These are phyloP conservation scores for Nannizzia gypsea DNA, from an alignment of 2,329 filamentous ascomycete species.

Conservation along the genomic window DNA sequence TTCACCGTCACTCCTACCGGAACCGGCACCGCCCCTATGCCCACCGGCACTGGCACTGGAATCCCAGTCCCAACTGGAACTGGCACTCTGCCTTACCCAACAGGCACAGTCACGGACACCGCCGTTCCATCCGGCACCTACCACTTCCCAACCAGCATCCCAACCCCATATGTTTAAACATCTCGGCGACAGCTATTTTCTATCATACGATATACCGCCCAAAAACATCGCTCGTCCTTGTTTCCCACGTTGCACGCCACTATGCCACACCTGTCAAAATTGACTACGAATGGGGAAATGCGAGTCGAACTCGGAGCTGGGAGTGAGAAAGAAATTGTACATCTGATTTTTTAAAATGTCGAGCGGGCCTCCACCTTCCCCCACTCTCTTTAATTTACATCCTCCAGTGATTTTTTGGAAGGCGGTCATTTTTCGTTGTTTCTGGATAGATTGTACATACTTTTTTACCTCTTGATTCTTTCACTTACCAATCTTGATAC, in stretches of 20 bases:
- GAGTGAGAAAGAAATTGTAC: not conserved
- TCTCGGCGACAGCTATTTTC: not conserved
- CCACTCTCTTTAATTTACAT: not conserved
- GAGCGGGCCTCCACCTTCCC: not conserved
- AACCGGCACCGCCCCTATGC: not conserved
- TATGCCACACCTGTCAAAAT: not conserved
- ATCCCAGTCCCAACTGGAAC: conserved; percentile 5
- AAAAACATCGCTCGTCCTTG: not conserved
- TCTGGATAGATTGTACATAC: conserved; percentile 3
- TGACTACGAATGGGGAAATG: not conserved
- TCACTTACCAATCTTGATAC: not conserved
- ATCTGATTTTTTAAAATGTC: not conserved
- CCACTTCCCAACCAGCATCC: conserved; percentile 4
- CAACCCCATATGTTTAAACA: not conserved
- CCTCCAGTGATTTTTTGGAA: not conserved
- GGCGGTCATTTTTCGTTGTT: not conserved
- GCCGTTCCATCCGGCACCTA: not conserved
- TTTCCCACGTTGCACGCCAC: not conserved
- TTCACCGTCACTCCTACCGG: not conserved
- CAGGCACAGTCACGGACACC: not conserved
- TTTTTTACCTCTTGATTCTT: not conserved
- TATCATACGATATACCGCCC: not conserved
- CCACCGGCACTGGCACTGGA: not conserved
- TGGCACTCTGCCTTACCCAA: conserved; percentile 1
- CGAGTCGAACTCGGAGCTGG: not conserved